These are phyloP conservation scores for Dictyostelium gargantuum DNA, from an alignment of 208 protist species.

Conservation along the genomic window DNA sequence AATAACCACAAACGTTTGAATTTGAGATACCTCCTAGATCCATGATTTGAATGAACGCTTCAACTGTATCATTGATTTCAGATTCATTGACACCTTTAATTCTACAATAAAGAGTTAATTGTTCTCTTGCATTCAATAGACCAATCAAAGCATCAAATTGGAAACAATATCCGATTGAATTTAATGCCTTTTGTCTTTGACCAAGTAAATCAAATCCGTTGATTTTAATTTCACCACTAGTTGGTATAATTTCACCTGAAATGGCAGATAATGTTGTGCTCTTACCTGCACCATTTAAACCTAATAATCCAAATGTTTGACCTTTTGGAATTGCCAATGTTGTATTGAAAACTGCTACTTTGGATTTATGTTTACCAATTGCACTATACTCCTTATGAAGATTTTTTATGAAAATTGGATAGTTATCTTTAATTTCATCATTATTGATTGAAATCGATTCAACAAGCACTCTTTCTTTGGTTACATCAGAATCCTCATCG, in stretches of 20 bases:
- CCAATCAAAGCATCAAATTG: conserved; percentile 52
- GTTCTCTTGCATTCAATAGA: conserved; percentile 17
- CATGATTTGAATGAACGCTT: conserved; percentile 41
- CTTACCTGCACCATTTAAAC: conserved; percentile 83
- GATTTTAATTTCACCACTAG: conserved; percentile 5
- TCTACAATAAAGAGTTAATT: conserved; percentile 20
- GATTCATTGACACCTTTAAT: conserved; percentile 39
- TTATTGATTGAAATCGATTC: background rate
- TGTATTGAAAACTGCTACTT: conserved; percentile 65
- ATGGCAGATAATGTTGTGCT: conserved; percentile 74
- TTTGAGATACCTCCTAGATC: background rate
- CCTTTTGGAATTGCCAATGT: conserved; percentile 63
- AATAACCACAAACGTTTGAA: conserved; percentile 13
- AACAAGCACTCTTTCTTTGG: background rate
- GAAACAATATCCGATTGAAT: conserved; percentile 26
- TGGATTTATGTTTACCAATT: background rate
- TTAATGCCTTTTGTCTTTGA: background rate
- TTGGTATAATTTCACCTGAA: conserved; percentile 7
- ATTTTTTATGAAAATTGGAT: background rate
- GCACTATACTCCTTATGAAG: background rate
- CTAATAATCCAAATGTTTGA: conserved; percentile 80
- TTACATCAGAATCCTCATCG: conserved; percentile 41
- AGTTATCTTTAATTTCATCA: background rate
- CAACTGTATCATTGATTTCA: background rate
- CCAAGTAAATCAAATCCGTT: background rate